Base-by-base conservation (phyloP, 768 basidiomycete species). In the Pleurotus giganteus region DNA sequence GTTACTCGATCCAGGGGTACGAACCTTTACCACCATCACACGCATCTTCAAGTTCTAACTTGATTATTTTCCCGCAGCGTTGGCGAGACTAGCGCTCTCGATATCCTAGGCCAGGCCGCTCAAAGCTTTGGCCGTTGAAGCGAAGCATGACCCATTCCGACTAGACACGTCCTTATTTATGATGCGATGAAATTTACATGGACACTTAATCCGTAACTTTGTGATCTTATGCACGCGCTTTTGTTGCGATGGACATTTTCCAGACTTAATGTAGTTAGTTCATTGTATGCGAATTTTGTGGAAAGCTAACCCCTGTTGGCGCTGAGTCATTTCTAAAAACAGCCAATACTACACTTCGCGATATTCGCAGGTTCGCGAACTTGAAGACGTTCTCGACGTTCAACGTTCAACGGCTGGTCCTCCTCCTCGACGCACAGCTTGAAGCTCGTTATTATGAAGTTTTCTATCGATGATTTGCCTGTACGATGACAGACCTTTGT, bases 381-480 rank as follows among this genome's bases (percentile, higher is more conserved):
- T n/a, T n/a, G n/a, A n/a, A n/a, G 13, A 23, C 23, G 28, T 24
- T 15, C 21, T 4, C 31, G 7, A 13, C 7, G 2, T 45, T 26
- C 31, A 58, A 44, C 51, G 19, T 12, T 11, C 27, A 37, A 27
- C 26, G 44, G 19, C 43, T 60, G n/a, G 36, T n/a, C 49, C n/a
- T 42, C 28, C 53, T 52, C 42, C 27, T 39, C 31, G 36, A 49
- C 45, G 13, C 53, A 28, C 13, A 47, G 21, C 52, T 36, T 47
- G 39, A 44, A 23, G 46, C n/a, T 34, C 51, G 34, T 17, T 8
- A 61, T 29, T 45, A 93, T 93, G 90, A 89, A 87, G 73, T 91
- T 93, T 73, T 80, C 74, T 61, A 89, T 92, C 58, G 91, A 91
- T 68, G 85, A 89, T 65, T 70, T 91, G 56, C 87, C 88, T 57